Percentiles rank a stretch among this genome's conserved stretches.
Conservation (phyloP, 805 yeast genomes). For the Ascoidea asiatica region DNA sequence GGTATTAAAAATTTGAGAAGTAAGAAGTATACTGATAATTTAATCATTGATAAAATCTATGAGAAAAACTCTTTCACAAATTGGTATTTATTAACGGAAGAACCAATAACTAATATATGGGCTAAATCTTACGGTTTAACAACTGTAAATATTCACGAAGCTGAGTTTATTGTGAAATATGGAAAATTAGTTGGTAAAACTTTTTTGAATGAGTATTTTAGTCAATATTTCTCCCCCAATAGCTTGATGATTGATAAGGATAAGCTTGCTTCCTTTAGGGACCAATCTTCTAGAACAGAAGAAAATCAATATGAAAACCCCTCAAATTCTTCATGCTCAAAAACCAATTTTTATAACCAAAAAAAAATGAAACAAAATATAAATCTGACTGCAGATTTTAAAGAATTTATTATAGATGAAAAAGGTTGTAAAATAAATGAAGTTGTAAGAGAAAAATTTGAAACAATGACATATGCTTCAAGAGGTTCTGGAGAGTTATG, state of each 20-base stretch:
- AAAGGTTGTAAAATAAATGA: constrained; percentile 12
- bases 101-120: constrained; percentile 38
- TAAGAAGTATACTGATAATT: no score
- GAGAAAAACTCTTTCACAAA: constrained; percentile 9
- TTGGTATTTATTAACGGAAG: constrained; percentile 57
- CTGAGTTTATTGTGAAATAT: constrained; percentile 18
- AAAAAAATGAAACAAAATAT: constrained; percentile 13
- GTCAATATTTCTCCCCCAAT: constrained; percentile 11
- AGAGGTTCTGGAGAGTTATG: constrained; percentile 50
- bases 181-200: background rate
- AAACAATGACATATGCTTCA: constrained; percentile 40
- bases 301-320: constrained; percentile 2
- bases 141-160: constrained; percentile 37
- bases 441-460: constrained; percentile 29
- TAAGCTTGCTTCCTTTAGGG: no score
- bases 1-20: constrained; percentile 13
- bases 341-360: constrained; percentile 13
- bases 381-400: background rate
- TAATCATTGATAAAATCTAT: background rate
- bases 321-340: background rate
- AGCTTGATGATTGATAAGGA: no score
- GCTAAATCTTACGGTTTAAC: constrained; percentile 37
- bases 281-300: constrained; percentile 10
- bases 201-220: no score
- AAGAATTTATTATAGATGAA: constrained; percentile 1